Evolutionary conservation across 768 basidiomycete genomes (phyloP), one percentile per base, ranked within the genome.

Genomic region (Naganishia randhawae): DNA sequence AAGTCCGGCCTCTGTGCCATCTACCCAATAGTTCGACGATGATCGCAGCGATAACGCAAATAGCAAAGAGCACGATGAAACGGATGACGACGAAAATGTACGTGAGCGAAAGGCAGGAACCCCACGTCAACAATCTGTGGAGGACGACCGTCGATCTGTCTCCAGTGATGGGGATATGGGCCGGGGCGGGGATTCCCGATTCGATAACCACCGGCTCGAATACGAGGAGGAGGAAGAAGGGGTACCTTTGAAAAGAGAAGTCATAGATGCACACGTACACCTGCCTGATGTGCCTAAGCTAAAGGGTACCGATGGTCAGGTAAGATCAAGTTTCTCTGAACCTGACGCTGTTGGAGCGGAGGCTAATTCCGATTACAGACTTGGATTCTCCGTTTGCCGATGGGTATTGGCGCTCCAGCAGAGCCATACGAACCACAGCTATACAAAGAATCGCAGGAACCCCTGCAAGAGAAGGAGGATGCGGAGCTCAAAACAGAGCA

Each of bases 331-430:
- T 50, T 33, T 32, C 22, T 76, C 45, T 71, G 13, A 4, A 63
- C 25, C n/a, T 33, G 1, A 51, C 32, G 16, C 3, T 3, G 27
- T 8, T 17, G 19, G 48, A 33, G 9, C 19, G 8, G 13, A 19
- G 19, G 14, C 16, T 32, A 17, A 29, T 51, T n/a, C 42, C 13
- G 19, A 31, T 22, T 55, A n/a, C 61, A 92, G 91, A 86, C 88
- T 72, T 97, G 93, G 93, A 88, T 92, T 63, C 86, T 95, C 65
- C 87, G 91, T 48, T 86, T 96, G 78, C 96, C 95, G n/a, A 91
- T 90, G 76, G 96, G 91, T 76, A 87, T 99, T 66, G 88, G 89
- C 75, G 84, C 96, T 62, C 91, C 94, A 74, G 85, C 91, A 1
- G 89, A 89, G 71, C 91, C 95, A 0, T 99, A 75, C 66, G 73